Conservation (phyloP, 441 rosid genomes). For the Arabidopsis hybrid region DNA sequence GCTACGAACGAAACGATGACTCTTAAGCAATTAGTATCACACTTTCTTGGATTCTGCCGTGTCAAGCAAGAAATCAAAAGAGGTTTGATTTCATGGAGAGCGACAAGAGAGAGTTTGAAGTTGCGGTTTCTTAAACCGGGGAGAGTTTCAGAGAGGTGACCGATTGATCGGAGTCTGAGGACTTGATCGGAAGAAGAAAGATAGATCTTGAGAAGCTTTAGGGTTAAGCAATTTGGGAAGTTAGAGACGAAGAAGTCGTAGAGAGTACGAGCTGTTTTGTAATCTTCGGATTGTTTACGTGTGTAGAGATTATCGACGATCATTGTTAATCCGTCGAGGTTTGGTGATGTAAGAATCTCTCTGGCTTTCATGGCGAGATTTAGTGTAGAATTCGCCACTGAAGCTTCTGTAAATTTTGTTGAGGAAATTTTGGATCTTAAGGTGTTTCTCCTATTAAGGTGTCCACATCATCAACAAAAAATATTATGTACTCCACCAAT, state of each 20-base stretch:
- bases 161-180: constrained; percentile 4
- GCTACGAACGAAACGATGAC: constrained; percentile 23
- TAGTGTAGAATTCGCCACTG: constrained; percentile 4
- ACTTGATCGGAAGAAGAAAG: not conserved
- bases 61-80: constrained; percentile 15
- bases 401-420: not conserved
- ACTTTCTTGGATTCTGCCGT: not conserved
- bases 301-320: not conserved
- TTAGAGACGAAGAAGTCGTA: constrained; percentile 16
- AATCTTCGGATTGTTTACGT: not conserved
- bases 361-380: not conserved
- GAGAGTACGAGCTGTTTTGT: not conserved
- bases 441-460: no score
- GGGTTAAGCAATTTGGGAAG: constrained; percentile 24
- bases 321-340: not conserved
- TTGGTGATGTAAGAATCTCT: constrained; percentile 19
- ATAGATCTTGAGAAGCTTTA: constrained; percentile 23
- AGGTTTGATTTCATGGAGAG: constrained; percentile 9
- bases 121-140: not conserved
- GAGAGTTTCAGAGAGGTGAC: constrained; percentile 1
- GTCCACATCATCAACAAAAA: no score
- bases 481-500: no score
- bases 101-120: not conserved
- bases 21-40: not conserved
- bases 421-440: not conserved